A percentile compares a stretch with the other conserved stretches of the same genome.
Evolutionary conservation across 2,329 filamentous ascomycete genomes (phyloP).

Genomic region (Xylaria digitata): DNA sequence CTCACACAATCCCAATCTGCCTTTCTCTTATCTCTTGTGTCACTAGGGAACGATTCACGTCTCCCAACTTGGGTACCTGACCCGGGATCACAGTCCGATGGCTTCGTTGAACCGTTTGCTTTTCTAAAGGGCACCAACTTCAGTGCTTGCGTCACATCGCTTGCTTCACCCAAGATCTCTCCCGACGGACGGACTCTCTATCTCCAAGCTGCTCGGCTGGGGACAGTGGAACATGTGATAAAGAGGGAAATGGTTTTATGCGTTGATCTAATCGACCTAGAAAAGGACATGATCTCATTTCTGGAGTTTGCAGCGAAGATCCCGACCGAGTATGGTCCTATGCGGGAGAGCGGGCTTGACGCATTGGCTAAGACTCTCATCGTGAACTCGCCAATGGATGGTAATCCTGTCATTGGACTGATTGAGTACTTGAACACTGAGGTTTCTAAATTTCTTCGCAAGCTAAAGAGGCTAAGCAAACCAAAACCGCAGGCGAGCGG

Average conservation of each 20-base stretch:
- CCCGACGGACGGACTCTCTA: conserved; percentile 18
- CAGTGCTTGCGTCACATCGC: conserved; percentile 11
- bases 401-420: not conserved
- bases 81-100: not conserved
- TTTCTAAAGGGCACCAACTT: conserved; percentile 16
- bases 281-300: not conserved
- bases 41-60: not conserved
- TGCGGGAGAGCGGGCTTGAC: not conserved
- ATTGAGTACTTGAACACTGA: conserved; percentile 2
- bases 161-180: conserved; percentile 21
- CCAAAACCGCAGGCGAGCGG: not conserved
- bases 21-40: conserved; percentile 14
- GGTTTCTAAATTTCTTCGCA: not conserved
- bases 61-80: conserved; percentile 21
- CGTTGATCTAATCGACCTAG: not conserved
- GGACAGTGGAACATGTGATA: not conserved
- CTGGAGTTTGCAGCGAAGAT: conserved; percentile 7
- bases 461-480: conserved; percentile 3
- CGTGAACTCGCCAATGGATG: not conserved
- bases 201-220: conserved; percentile 11
- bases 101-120: conserved; percentile 4
- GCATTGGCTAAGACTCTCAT: conserved; percentile 3
- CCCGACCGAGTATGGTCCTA: conserved; percentile 1
- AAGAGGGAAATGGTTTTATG: not conserved
- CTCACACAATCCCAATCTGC: conserved; percentile 15